Conservation (phyloP, 148 eudicot species). For the Cornus kousa region DNA sequence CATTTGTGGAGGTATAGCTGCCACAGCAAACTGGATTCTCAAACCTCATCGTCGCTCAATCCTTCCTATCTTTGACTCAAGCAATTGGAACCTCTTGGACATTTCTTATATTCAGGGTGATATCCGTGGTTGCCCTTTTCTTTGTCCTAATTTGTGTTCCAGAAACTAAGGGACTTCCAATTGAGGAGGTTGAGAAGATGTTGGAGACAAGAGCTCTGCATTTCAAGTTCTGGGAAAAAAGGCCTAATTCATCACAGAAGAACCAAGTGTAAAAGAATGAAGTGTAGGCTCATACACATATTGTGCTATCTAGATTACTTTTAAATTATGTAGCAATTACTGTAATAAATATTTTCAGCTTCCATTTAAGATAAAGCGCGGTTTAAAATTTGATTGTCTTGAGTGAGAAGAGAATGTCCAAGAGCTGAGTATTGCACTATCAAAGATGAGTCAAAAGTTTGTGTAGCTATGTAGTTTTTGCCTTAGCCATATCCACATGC, state of each 20-base stretch:
- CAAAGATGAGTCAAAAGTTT: no score
- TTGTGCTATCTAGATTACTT: neutral
- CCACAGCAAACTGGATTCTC: constrained; percentile 64
- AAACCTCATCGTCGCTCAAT: constrained; percentile 52
- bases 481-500: no score
- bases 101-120: constrained; percentile 45
- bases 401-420: no score
- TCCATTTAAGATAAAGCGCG: neutral
- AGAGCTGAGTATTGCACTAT: no score
- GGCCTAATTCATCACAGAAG: constrained; percentile 9
- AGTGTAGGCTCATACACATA: neutral
- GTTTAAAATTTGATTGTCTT: no score
- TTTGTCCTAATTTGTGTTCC: constrained; percentile 56
- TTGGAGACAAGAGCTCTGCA: constrained; percentile 37
- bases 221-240: constrained; percentile 30
- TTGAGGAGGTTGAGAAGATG: constrained; percentile 72
- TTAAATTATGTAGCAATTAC: neutral
- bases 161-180: constrained; percentile 64
- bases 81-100: constrained; percentile 54
- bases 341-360: neutral
- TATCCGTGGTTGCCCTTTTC: constrained; percentile 44
- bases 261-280: neutral
- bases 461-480: no score
- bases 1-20: constrained; percentile 66
- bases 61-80: constrained; percentile 54